phyloP scores from a whole-genome alignment of 208 protist genomes.

The Porcisia hertigi region DNA sequence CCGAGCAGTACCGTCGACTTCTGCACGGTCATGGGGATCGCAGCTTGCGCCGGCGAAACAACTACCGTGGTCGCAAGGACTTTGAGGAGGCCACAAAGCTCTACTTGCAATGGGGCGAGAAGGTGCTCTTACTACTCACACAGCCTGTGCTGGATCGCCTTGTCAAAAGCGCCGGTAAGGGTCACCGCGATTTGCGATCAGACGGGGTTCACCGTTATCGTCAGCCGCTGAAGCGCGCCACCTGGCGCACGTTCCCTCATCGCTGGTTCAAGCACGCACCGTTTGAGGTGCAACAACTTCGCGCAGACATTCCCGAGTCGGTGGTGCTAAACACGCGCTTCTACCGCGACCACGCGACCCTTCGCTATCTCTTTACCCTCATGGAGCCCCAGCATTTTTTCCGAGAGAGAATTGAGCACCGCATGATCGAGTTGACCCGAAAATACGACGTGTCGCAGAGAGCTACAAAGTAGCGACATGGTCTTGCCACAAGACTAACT shows the following conservation, averaged over 20 bases:
- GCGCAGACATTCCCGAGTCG: slow-evolving; percentile 75
- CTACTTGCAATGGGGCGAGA: slow-evolving; percentile 80
- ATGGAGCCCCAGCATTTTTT: slow-evolving; percentile 85
- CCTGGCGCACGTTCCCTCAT: slow-evolving; percentile 82
- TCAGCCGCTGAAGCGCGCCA: slow-evolving; percentile 51
- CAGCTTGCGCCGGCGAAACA: slow-evolving; percentile 48
- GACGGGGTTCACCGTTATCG: slow-evolving; percentile 73
- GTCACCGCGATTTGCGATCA: slow-evolving; percentile 48
- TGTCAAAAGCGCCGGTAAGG: slow-evolving; percentile 73
- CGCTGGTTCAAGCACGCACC: slow-evolving; percentile 89
- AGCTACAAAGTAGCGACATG: not conserved
- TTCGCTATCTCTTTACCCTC: slow-evolving; percentile 79
- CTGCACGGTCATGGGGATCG: slow-evolving; percentile 67
- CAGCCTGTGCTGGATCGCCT: slow-evolving; percentile 80
- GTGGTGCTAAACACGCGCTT: slow-evolving; percentile 78
- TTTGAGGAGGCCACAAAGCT: slow-evolving; percentile 64
- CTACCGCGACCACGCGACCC: slow-evolving; percentile 76
- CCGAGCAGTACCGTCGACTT: slow-evolving; percentile 66
- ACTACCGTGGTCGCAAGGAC: slow-evolving; percentile 59
- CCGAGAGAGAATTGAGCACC: slow-evolving; percentile 58
- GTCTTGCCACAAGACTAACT: not conserved
- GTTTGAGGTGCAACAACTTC: slow-evolving; percentile 90
- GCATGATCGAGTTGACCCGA: slow-evolving; percentile 62
- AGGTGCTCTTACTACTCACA: slow-evolving; percentile 75
- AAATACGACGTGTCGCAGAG: slow-evolving; percentile 49